Percentiles rank a stretch among this genome's conserved stretches.
Conservation (phyloP, 768 basidiomycete genomes). For the Psilocybe subaeruginosa region DNA sequence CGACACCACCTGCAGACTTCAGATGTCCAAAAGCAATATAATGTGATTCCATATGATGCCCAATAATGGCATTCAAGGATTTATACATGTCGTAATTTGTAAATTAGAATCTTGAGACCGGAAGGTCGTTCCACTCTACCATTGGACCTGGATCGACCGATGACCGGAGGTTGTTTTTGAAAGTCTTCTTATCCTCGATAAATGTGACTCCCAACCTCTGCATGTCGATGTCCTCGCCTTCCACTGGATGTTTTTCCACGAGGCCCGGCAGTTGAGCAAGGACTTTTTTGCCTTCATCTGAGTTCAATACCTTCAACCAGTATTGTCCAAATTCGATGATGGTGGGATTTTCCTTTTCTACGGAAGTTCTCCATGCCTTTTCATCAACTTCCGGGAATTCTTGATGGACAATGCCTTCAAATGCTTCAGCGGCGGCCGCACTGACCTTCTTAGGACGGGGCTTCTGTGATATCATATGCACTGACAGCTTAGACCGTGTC, state of each 20-base stretch:
- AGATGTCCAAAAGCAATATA: too few species aligned
- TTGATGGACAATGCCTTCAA: slow-evolving; percentile 54
- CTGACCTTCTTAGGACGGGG: slow-evolving; percentile 65
- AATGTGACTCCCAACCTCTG: slow-evolving; percentile 53
- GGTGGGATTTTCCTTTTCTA: slow-evolving; percentile 61
- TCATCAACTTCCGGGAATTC: slow-evolving; percentile 53
- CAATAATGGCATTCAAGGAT: too few species aligned
- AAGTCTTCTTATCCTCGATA: slow-evolving; percentile 66
- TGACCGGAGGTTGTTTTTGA: slow-evolving; percentile 60
- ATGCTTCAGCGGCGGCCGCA: slow-evolving; percentile 60
- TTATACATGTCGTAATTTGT: background rate
- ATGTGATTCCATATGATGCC: too few species aligned
- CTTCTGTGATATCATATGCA: slow-evolving; percentile 79
- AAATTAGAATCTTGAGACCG: slow-evolving; percentile 29
- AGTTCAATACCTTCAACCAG: slow-evolving; percentile 54
- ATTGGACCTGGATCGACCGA: slow-evolving; percentile 68
- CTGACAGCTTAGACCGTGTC: slow-evolving; percentile 79
- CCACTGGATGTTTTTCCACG: slow-evolving; percentile 56
- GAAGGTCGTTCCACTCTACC: slow-evolving; percentile 76
- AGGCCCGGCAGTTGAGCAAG: slow-evolving; percentile 60
- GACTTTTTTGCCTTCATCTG: slow-evolving; percentile 45
- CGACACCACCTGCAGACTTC: background rate
- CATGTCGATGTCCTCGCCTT: slow-evolving; percentile 51
- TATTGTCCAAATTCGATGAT: slow-evolving; percentile 64
- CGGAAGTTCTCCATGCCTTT: slow-evolving; percentile 50